These are phyloP conservation scores for Paracorniculantispora psalliotae DNA, from an alignment of 2,329 filamentous ascomycete species.

Conservation along the genomic window DNA sequence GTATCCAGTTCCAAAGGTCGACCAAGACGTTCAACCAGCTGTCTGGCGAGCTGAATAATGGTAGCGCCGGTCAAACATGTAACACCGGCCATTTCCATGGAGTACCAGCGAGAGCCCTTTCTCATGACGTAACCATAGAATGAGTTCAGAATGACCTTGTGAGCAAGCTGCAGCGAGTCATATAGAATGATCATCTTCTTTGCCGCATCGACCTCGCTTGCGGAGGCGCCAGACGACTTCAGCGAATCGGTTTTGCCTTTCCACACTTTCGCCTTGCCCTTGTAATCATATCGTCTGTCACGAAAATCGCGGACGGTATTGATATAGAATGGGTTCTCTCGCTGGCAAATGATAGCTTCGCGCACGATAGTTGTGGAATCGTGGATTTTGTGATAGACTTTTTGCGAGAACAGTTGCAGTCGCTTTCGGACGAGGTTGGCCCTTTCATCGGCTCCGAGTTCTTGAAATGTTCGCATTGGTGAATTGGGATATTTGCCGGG, in stretches of 20 bases:
- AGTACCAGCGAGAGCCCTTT: conserved; percentile 98
- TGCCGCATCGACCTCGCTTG: conserved; percentile 77
- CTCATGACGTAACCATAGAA: conserved; percentile 99
- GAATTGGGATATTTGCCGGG: conserved; percentile 71
- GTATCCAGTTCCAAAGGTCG: conserved; percentile 92
- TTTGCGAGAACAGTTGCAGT: conserved; percentile 89
- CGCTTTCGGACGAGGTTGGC: conserved; percentile 76
- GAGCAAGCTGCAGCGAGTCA: conserved; percentile 91
- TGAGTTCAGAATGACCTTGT: conserved; percentile 98
- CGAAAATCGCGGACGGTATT: conserved; percentile 93
- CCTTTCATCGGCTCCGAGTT: conserved; percentile 78
- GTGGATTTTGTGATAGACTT: conserved; percentile 99
- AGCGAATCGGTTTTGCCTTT: conserved; percentile 90
- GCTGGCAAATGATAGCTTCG: conserved; percentile 96
- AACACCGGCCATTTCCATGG: conserved; percentile 98
- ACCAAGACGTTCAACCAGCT: conserved; percentile 88
- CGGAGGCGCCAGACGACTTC: conserved; percentile 73
- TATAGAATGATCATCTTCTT: conserved; percentile 99
- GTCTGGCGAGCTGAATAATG: conserved; percentile 94
- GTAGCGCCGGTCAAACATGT: conserved; percentile 93
- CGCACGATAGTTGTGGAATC: conserved; percentile 88
- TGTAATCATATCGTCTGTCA: conserved; percentile 97
- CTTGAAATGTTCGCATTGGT: conserved; percentile 70
- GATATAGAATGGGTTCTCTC: conserved; percentile 98
- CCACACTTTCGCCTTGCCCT: conserved; percentile 97